Evolutionary conservation across 2,329 filamentous ascomycete genomes (phyloP).

Genomic region (Chalaropsis thielavioides): DNA sequence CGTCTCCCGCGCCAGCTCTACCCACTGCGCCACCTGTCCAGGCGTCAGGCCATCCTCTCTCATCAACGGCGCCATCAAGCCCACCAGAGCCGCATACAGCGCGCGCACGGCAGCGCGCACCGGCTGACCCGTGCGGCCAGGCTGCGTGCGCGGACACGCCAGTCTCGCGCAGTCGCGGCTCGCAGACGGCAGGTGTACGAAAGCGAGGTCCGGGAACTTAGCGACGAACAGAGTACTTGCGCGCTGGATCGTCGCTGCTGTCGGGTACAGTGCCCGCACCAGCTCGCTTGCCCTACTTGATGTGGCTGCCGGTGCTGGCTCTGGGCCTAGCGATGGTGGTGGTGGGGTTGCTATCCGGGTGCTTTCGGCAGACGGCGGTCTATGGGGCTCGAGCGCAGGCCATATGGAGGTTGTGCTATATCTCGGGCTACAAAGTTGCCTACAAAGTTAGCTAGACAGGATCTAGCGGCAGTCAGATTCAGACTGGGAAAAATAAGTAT

Average conservation of each 20-base stretch:
- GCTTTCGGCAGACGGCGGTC: neutral
- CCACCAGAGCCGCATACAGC: conserved; percentile 1
- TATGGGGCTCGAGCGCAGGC: neutral
- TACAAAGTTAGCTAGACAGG: neutral
- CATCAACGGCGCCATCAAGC: conserved; percentile 7
- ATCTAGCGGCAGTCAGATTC: neutral
- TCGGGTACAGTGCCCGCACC: neutral
- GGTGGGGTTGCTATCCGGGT: neutral
- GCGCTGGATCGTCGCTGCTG: conserved; percentile 7
- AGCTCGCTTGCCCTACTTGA: neutral
- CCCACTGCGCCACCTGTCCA: neutral
- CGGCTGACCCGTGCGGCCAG: neutral
- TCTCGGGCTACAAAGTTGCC: neutral
- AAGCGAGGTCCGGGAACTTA: conserved; percentile 8
- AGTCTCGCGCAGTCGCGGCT: neutral
- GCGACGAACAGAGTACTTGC: conserved; percentile 4
- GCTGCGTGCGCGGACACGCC: neutral
- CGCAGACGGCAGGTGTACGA: conserved; percentile 8
- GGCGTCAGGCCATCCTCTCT: neutral
- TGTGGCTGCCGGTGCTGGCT: neutral
- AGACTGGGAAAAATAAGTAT: neutral
- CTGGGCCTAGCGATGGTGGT: neutral
- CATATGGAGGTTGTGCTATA: neutral
- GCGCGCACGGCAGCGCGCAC: neutral
- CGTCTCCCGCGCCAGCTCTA: conserved; percentile 8